phyloP scores from a whole-genome alignment of 2,329 filamentous ascomycete species.

The Colletotrichum chlorophyti region DNA sequence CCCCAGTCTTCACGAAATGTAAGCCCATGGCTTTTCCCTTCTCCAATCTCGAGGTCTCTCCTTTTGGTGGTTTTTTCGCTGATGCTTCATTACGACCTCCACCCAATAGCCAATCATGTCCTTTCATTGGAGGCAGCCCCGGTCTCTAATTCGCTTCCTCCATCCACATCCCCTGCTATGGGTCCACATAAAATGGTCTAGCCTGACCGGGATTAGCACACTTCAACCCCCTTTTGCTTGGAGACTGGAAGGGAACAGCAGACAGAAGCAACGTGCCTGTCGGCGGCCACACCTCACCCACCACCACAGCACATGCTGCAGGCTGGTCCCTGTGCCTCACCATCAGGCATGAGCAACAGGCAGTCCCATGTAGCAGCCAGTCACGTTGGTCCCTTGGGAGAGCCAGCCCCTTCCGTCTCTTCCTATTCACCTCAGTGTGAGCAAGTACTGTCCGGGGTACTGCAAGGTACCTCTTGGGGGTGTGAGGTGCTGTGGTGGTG shows the following conservation, averaged over 20 bases:
- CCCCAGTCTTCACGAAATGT: constrained; percentile 4
- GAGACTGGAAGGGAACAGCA: not conserved
- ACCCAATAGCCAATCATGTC: not conserved
- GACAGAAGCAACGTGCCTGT: constrained; percentile 25
- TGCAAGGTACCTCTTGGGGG: not conserved
- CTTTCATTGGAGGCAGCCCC: not conserved
- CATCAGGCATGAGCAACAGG: too few relatives aligned
- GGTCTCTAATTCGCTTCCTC: constrained; percentile 24
- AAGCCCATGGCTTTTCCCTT: too few relatives aligned
- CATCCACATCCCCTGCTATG: constrained; percentile 6
- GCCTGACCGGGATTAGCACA: constrained; percentile 3
- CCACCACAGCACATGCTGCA: not conserved
- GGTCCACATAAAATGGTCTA: constrained; percentile 13
- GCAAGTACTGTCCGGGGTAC: not conserved
- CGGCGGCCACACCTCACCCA: not conserved
- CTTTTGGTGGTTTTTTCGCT: constrained; percentile 24
- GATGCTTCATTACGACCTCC: constrained; percentile 27
- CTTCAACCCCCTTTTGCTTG: constrained; percentile 24
- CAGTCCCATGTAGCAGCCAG: too few relatives aligned
- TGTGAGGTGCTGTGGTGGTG: too few relatives aligned
- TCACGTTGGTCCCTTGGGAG: too few relatives aligned
- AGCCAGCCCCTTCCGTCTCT: not conserved
- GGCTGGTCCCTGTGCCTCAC: constrained; percentile 1
- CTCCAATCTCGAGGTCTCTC: constrained; percentile 27
- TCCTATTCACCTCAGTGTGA: not conserved